Evolutionary conservation across 495 filamentous ascomycete species (phyloP), one percentile per base, ranked within the genome.

Genomic region (Staphylotrichum longicolle): DNA sequence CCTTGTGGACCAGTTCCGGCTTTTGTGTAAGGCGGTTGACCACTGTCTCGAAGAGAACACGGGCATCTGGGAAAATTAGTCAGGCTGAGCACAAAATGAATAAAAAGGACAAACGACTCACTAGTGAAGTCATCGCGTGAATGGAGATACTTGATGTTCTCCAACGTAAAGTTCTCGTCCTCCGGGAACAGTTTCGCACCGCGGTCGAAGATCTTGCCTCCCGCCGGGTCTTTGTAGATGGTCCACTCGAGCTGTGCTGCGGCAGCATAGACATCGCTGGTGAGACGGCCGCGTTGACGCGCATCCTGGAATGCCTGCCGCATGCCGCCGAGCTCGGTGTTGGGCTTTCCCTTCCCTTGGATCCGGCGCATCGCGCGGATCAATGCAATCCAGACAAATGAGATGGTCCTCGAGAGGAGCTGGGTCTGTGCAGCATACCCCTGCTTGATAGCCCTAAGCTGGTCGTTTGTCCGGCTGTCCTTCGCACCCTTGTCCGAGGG

Each of bases 361-460:
- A 98, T 83, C 48, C 94, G 91, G 49, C 95, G 88, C 85, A 96
- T 94, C 14, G 91, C 87, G 50, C 94, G 87, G 80, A 96, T 95
- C 42, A 96, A 78, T 34, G 91, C 90, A 69, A 98, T 93, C 94
- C 94, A 98, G 15, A 88, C 88, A 69, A 90, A 93, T 0, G 95
- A 92, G 51, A 98, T 84, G 0, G 87, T 89, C 62, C 86, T 87
- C 14, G 86, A 89, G 14, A 97, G 76, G 8, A 88, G 74, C 20
- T 85, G 82, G 33, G 86, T 86, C 65, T 96, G 90, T 4, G 83
- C 83, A 6, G 82, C 82, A 65, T 86, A 87, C 1, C 86, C 85
- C 54, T 89, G 83, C 60, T 87, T 84, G 12, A 96, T 81, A 9
- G 84, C 83, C 57, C 88, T 82, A 42, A 93, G 86, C 66, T 90